These are phyloP conservation scores for Teunomyces pallodes DNA, from an alignment of 805 yeast species.

Conservation along the genomic window DNA sequence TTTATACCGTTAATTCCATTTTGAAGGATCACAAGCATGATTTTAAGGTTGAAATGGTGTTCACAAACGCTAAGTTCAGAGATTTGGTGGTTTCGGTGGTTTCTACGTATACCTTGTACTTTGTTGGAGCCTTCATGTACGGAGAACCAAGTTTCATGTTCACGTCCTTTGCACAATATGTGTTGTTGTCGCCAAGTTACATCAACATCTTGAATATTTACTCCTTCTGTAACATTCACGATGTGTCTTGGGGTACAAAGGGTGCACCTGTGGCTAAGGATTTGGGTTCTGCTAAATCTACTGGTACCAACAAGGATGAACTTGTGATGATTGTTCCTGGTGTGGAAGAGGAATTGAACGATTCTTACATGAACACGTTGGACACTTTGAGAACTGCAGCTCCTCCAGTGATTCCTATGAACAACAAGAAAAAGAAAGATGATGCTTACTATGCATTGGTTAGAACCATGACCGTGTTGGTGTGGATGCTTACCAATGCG, in stretches of 20 bases:
- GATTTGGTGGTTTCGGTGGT: slow-evolving; percentile 83
- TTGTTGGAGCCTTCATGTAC: slow-evolving; percentile 73
- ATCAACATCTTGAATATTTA: slow-evolving; percentile 89
- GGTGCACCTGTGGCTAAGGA: slow-evolving; percentile 68
- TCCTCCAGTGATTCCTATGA: slow-evolving; percentile 32
- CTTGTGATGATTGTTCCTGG: slow-evolving; percentile 58
- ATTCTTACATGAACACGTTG: slow-evolving; percentile 63
- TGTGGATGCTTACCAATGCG: slow-evolving; percentile 88
- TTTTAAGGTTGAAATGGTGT: slow-evolving; percentile 45
- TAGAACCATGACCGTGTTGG: slow-evolving; percentile 81
- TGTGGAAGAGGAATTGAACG: slow-evolving; percentile 71
- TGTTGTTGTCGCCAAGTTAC: slow-evolving; percentile 83
- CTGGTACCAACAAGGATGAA: slow-evolving; percentile 33
- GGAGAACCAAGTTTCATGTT: slow-evolving; percentile 93
- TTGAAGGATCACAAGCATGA: slow-evolving; percentile 40
- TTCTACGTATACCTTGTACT: slow-evolving; percentile 80
- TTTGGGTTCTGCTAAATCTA: slow-evolving; percentile 79
- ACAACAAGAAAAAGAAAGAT: slow-evolving; percentile 34
- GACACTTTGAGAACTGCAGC: slow-evolving; percentile 48
- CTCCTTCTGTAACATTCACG: slow-evolving; percentile 95
- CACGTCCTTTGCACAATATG: slow-evolving; percentile 81
- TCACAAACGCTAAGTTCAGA: slow-evolving; percentile 71
- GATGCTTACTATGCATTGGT: slow-evolving; percentile 87
- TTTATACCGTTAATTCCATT: slow-evolving; percentile 62
- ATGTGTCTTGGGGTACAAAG: slow-evolving; percentile 96